Base-by-base conservation (phyloP, 352 stramenopile species). In the Globisporangium apiculatum region DNA sequence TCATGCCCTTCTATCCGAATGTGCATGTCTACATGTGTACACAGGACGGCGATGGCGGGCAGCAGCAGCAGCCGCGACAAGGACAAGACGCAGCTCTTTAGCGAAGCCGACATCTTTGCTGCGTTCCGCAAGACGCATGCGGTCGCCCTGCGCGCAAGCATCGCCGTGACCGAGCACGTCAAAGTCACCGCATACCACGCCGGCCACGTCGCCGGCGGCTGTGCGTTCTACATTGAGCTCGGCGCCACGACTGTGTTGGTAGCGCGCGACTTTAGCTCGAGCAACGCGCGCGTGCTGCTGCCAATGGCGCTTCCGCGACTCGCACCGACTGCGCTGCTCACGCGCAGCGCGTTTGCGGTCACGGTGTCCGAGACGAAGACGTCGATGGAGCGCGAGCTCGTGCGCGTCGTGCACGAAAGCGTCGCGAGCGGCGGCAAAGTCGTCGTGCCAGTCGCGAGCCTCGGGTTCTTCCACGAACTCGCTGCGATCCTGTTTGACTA, bases 391-490 rank as follows among this genome's bases (percentile, higher is more conserved):
- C 78, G 81, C 12, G 86, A 95, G 43, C 71, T 95, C 2, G 72
- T 89, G 53, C 87, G 86, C 31, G 83, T 86, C 15, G 67, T 95
- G 49, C 60, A 87, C 43, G 86, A 95, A 62, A 89, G 82, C 49
- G 68, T 95, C 47, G 64, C 62, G n/a, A 71, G 80, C 3, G 71
- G 76, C 11, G 86, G 86, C 37, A 95, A 95, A 76, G 86, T 95
- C 14, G 76, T 95, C 18, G 85, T 95, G 35, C 86, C 86, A 0
- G 69, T 95, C 9, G 85, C 90, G 55, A 73, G 72, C 8, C 63
- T 86, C 11, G 86, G 86, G 2, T 95, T 94, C 53, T 79, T 94
- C 50, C 83, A 95, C 49, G 86, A 95, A 54, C 56, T 95, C 31
- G 54, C 83, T 36, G 75, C 78, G 35, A 82, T 94, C 51, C 60